A percentile compares a stretch with the other conserved stretches of the same genome.
Evolutionary conservation across 495 filamentous ascomycete species (phyloP).

Genomic region (Aspergillus taichungensis): DNA sequence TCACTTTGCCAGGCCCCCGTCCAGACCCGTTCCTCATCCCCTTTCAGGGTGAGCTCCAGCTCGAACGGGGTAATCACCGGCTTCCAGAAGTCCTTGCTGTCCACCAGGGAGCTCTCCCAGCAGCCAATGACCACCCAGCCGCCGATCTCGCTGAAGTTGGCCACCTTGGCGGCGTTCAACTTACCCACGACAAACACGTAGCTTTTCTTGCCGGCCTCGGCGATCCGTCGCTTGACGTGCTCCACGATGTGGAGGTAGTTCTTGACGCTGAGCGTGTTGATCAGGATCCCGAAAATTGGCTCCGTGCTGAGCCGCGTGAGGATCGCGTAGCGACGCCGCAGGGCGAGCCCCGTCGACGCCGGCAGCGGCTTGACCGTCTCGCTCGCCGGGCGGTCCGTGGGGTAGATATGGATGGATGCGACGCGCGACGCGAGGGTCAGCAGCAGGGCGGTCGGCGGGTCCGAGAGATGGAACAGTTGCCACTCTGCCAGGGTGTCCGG

Average conservation of each 20-base stretch:
- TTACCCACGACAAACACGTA: constrained; percentile 97
- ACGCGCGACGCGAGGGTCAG: constrained; percentile 82
- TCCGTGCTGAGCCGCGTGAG: constrained; percentile 72
- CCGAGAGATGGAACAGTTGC: constrained; percentile 82
- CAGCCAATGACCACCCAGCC: constrained; percentile 97
- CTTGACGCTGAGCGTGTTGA: constrained; percentile 86
- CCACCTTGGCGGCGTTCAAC: constrained; percentile 88
- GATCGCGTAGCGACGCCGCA: constrained; percentile 81
- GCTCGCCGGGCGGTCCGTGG: constrained; percentile 38
- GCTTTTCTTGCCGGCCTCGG: constrained; percentile 74
- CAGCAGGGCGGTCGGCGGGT: constrained; percentile 74
- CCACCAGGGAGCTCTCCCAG: constrained; percentile 90
- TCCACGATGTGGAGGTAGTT: constrained; percentile 80
- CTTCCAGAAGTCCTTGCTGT: constrained; percentile 74
- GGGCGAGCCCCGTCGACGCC: constrained; percentile 45
- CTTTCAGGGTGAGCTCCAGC: constrained; percentile 61
- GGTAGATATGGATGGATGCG: constrained; percentile 65
- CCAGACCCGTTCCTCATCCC: constrained; percentile 65
- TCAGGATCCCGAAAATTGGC: constrained; percentile 81
- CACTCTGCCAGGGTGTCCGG: constrained; percentile 54
- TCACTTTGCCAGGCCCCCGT: constrained; percentile 68
- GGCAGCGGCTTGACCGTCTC: constrained; percentile 31
- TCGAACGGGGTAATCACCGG: constrained; percentile 92
- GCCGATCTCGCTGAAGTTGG: constrained; percentile 90
- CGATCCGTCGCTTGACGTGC: constrained; percentile 59